Evolutionary conservation across 2,329 filamentous ascomycete species (phyloP).

Genomic region (Helotiales sp.): DNA sequence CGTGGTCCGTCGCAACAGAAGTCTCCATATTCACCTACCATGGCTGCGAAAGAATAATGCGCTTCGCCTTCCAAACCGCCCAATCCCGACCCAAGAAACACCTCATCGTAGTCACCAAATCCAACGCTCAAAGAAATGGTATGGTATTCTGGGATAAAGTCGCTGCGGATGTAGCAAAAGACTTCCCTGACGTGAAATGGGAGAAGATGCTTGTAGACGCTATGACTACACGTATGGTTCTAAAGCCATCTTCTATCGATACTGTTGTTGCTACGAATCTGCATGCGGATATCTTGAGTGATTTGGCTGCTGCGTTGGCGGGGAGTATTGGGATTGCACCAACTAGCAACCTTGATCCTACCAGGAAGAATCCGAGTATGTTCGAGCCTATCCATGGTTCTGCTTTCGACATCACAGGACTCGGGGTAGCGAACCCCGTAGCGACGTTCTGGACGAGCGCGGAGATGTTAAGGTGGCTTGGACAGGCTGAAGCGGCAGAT

Average conservation of each 20-base stretch:
- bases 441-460: conserved; percentile 58
- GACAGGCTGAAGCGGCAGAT: conserved; percentile 50
- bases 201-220: conserved; percentile 66
- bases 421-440: conserved; percentile 57
- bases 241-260: conserved; percentile 57
- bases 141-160: conserved; percentile 70
- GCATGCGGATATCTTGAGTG: conserved; percentile 67
- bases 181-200: conserved; percentile 58
- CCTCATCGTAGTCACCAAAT: conserved; percentile 65
- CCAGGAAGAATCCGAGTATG: conserved; percentile 53
- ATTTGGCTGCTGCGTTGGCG: conserved; percentile 68
- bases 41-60: conserved; percentile 59
- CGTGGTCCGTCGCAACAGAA: conserved; percentile 62
- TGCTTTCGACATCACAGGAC: conserved; percentile 58
- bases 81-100: conserved; percentile 51
- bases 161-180: conserved; percentile 51
- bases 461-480: conserved; percentile 59
- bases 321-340: conserved; percentile 73
- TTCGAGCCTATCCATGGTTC: conserved; percentile 63
- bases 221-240: conserved; percentile 52
- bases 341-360: conserved; percentile 66
- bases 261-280: conserved; percentile 65
- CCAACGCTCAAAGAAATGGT: conserved; percentile 64
- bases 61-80: conserved; percentile 62
- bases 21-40: conserved; percentile 62